These are phyloP conservation scores for Lumnitzera racemosa DNA, from an alignment of 345 rosid species.

Conservation along the genomic window DNA sequence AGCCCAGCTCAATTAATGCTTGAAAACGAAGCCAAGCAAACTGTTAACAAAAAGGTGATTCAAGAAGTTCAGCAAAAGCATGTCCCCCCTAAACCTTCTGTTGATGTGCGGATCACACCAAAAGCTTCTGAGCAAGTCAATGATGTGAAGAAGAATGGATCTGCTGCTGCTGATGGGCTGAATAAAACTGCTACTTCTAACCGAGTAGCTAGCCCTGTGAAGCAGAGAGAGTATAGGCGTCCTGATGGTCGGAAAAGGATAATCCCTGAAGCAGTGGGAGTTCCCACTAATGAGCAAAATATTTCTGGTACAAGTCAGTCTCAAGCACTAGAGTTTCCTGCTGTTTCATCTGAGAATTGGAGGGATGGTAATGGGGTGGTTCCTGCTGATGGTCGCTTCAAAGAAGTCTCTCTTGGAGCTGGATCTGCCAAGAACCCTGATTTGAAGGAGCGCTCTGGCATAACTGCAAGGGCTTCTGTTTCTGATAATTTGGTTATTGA, in stretches of 20 bases:
- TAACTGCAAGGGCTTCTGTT: slow-evolving; percentile 68
- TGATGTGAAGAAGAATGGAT: slow-evolving; percentile 39
- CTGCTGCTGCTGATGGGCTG: slow-evolving; percentile 37
- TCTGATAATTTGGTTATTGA: slow-evolving; percentile 80
- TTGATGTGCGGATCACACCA: slow-evolving; percentile 30
- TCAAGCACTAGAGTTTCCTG: slow-evolving; percentile 34
- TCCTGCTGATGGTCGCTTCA: slow-evolving; percentile 31
- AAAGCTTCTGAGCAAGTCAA: slow-evolving; percentile 54
- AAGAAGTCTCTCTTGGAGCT: slow-evolving; percentile 40
- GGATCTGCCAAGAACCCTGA: slow-evolving; percentile 41
- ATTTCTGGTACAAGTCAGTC: slow-evolving; percentile 26
- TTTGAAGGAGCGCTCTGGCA: slow-evolving; percentile 62
- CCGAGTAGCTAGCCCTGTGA: slow-evolving; percentile 72
- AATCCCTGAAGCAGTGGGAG: slow-evolving; percentile 96
- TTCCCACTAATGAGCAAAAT: slow-evolving; percentile 52
- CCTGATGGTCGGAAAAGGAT: slow-evolving; percentile 99
- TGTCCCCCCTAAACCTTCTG: slow-evolving; percentile 44
- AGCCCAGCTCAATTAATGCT: slow-evolving; percentile 91
- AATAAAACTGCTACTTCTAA: slow-evolving; percentile 43
- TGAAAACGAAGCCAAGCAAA: slow-evolving; percentile 78
- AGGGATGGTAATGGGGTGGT: slow-evolving; percentile 30
- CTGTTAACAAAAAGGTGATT: slow-evolving; percentile 49
- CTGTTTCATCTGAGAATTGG: slow-evolving; percentile 22
- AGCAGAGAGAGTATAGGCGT: slow-evolving; percentile 86
- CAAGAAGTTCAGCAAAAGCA: slow-evolving; percentile 53